A percentile compares a stretch with the other conserved stretches of the same genome.
phyloP scores from a whole-genome alignment of 148 eudicot genomes.

The Fagopyrum tataricum region DNA sequence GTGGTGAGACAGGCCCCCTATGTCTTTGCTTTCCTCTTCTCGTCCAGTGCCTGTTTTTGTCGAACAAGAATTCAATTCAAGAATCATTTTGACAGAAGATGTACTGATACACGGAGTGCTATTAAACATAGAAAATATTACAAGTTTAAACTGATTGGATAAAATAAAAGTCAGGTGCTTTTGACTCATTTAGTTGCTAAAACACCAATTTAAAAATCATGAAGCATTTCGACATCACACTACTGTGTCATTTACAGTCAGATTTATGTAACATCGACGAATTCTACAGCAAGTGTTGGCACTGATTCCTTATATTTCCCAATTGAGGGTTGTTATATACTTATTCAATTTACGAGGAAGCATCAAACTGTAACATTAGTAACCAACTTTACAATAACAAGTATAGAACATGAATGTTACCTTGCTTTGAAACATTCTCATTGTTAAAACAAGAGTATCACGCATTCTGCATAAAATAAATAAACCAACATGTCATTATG shows the following conservation, averaged over 20 bases:
- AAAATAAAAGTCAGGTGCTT: no score
- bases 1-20: conserved; percentile 10
- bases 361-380: no score
- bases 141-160: no score
- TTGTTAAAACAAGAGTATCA: conserved; percentile 75
- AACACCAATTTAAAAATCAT: neutral
- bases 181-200: neutral
- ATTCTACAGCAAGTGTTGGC: neutral
- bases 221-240: neutral
- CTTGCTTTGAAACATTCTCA: conserved; percentile 89
- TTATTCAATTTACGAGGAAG: no score
- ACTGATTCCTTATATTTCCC: no score
- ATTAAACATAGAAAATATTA: neutral
- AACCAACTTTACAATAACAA: neutral
- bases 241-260: neutral
- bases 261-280: neutral
- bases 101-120: neutral
- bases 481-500: neutral
- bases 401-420: conserved; percentile 29
- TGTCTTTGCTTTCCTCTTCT: conserved; percentile 55
- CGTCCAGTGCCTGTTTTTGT: conserved; percentile 57
- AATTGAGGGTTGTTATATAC: no score
- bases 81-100: neutral
- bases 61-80: neutral
- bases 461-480: conserved; percentile 53